phyloP scores from a whole-genome alignment of 768 basidiomycete species.

The Chlorophyllum brunneum region DNA sequence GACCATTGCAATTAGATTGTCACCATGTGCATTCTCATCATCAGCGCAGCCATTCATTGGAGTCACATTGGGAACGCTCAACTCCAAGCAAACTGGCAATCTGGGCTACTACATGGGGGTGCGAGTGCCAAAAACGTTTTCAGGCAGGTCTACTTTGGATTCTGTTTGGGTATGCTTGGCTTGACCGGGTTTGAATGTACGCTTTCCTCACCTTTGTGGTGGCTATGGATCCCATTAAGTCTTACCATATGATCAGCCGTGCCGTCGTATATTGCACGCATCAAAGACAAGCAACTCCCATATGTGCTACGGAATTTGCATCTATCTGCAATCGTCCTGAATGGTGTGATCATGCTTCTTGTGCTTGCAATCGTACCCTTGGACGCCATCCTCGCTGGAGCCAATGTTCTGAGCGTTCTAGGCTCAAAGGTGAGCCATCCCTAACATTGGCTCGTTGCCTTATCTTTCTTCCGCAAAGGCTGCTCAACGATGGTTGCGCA shows the following conservation, averaged over 20 bases:
- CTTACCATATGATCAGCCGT: conserved; percentile 34
- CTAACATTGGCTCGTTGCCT: not conserved
- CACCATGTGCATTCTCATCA: conserved; percentile 53
- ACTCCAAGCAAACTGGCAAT: conserved; percentile 53
- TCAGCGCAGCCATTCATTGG: conserved; percentile 52
- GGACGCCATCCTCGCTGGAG: conserved; percentile 40
- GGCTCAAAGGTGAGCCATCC: conserved; percentile 44
- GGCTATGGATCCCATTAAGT: no score
- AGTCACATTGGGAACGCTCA: conserved; percentile 40
- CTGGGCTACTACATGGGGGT: conserved; percentile 25
- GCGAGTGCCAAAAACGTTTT: conserved; percentile 28
- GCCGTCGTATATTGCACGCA: conserved; percentile 61
- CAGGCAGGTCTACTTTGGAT: conserved; percentile 56
- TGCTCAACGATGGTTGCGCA: conserved; percentile 58
- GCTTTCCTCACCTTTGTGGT: conserved; percentile 11
- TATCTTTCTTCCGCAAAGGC: conserved; percentile 28
- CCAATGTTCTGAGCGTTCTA: conserved; percentile 63
- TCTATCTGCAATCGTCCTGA: conserved; percentile 52
- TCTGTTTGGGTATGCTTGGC: conserved; percentile 69
- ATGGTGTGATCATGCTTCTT: conserved; percentile 52
- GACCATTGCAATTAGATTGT: conserved; percentile 33
- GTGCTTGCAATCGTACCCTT: conserved; percentile 59
- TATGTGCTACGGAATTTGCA: conserved; percentile 65
- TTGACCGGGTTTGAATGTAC: conserved; percentile 70
- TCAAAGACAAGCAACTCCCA: conserved; percentile 53